Evolutionary conservation across 2,329 filamentous ascomycete genomes (phyloP).

Genomic region (Trichoderma sp.): DNA sequence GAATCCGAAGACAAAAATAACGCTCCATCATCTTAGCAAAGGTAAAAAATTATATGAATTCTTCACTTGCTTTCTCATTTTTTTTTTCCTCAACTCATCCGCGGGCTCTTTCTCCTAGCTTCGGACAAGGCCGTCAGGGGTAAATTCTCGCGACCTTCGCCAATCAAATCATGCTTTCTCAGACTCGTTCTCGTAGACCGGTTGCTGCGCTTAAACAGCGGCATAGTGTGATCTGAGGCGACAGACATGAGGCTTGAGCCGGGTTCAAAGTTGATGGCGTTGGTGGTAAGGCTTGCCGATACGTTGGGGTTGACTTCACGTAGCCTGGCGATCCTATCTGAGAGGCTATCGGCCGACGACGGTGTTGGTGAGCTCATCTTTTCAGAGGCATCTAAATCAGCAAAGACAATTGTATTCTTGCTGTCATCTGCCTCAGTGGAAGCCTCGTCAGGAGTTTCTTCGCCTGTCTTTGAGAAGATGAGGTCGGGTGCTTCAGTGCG

Average conservation of each 20-base stretch:
- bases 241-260: slow-evolving; percentile 48
- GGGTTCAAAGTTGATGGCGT: slow-evolving; percentile 47
- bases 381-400: slow-evolving; percentile 41
- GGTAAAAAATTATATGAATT: not conserved
- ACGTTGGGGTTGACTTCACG: slow-evolving; percentile 61
- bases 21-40: not conserved
- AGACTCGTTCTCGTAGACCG: slow-evolving; percentile 44
- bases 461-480: slow-evolving; percentile 50
- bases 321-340: slow-evolving; percentile 49
- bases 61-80: not conserved
- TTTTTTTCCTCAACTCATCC: slow-evolving; percentile 44
- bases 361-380: slow-evolving; percentile 41
- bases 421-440: slow-evolving; percentile 17
- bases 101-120: slow-evolving; percentile 59
- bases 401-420: slow-evolving; percentile 48
- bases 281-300: slow-evolving; percentile 47
- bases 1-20: not conserved
- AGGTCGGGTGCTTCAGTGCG: slow-evolving; percentile 62
- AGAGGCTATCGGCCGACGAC: slow-evolving; percentile 35
- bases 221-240: slow-evolving; percentile 49
- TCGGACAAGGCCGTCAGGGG: slow-evolving; percentile 51
- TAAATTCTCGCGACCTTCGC: slow-evolving; percentile 58
- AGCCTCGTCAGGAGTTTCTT: slow-evolving; percentile 23
- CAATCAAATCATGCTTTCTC: slow-evolving; percentile 39
- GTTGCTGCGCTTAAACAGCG: slow-evolving; percentile 53